Base-by-base conservation (phyloP, 2,329 filamentous ascomycete species). In the Fusarium sp. region DNA sequence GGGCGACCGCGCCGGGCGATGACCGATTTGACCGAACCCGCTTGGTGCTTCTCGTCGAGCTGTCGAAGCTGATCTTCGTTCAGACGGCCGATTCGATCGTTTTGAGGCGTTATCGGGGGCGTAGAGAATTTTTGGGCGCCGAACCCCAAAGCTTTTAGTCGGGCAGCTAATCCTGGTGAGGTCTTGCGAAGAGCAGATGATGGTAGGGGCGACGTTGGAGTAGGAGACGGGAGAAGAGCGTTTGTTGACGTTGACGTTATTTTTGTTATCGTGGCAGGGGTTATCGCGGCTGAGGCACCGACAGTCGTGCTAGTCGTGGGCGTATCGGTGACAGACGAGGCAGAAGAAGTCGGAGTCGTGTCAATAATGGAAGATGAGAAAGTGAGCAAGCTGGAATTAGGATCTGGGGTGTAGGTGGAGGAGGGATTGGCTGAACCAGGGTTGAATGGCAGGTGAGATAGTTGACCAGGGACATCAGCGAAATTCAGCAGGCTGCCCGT, bases 31-130 rank as follows among this genome's bases (percentile, higher is more conserved):
- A 79, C 72, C 30, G 88, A 89, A 79, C 86, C 85, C 67, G 89
- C 87, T 74, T 88, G 87, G 79, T 93, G 91, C 67, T 89, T 88
- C 74, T 89, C 85, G 83, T 95, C 92, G 77, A 94, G 88, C 78
- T 90, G 87, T 75, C 90, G 88, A 65, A 94, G 86, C 77, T 94
- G 91, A 73, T 91, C 86, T 81, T 94, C 90, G 76, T 92, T 87
- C 61, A 94, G 89, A 68, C 92, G 90, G 74, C 92, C 92, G 77
- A 94, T 86, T 78, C 84, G 82, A 57, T 88, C 86, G 80, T 72
- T 75, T 57, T 79, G 77, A 30, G 81, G 74, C 21, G 76, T 67
- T 25, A 61, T 54, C 32, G 73, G 54, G 59, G 72, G 64, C 52
- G 79, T 79, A 71, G 82, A 76, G 67, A 83, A 83, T 71, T 83